Evolutionary conservation across 1,284 basidiomycete genomes (phyloP).

Genomic region (Sporisorium reilianum): DNA sequence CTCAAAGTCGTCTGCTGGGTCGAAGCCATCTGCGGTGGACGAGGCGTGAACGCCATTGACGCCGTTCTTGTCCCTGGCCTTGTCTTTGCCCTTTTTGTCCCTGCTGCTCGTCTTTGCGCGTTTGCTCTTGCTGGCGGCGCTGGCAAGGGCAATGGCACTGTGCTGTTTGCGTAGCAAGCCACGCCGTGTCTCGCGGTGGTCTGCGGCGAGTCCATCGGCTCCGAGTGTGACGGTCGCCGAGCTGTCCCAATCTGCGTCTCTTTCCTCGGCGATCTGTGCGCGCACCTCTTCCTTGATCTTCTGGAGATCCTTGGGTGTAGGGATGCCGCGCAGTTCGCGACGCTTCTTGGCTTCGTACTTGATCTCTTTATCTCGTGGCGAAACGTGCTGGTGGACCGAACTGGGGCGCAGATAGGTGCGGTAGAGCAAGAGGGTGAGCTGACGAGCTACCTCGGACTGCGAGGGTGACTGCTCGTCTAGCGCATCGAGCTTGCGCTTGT

Average conservation of each 20-base stretch:
- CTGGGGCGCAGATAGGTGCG: conserved; percentile 61
- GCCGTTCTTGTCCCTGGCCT: conserved; percentile 33
- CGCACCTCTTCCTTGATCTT: conserved; percentile 64
- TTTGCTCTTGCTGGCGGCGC: conserved; percentile 40
- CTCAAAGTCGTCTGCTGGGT: conserved; percentile 46
- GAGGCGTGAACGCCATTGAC: conserved; percentile 28
- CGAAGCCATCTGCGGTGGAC: conserved; percentile 23
- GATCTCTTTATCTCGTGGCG: conserved; percentile 65
- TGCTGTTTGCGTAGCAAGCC: conserved; percentile 51
- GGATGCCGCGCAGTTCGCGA: conserved; percentile 65
- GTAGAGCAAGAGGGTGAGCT: conserved; percentile 50
- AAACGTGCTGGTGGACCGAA: conserved; percentile 68
- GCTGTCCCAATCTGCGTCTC: conserved; percentile 62
- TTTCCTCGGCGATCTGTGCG: conserved; percentile 67
- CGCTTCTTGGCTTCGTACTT: conserved; percentile 59
- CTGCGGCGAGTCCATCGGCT: conserved; percentile 31
- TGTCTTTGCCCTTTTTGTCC: conserved; percentile 42
- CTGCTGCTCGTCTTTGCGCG: conserved; percentile 36
- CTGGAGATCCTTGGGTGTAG: conserved; percentile 69
- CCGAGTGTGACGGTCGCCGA: conserved; percentile 21
- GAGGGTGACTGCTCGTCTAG: conserved; percentile 10
- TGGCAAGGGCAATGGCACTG: conserved; percentile 39
- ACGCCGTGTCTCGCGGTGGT: conserved; percentile 42
- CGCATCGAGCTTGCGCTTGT: conserved; percentile 45
- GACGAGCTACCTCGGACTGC: conserved; percentile 22